These are phyloP conservation scores for Entomophthora muscae DNA, from an alignment of 371 early-diverging fungal species.

Conservation along the genomic window DNA sequence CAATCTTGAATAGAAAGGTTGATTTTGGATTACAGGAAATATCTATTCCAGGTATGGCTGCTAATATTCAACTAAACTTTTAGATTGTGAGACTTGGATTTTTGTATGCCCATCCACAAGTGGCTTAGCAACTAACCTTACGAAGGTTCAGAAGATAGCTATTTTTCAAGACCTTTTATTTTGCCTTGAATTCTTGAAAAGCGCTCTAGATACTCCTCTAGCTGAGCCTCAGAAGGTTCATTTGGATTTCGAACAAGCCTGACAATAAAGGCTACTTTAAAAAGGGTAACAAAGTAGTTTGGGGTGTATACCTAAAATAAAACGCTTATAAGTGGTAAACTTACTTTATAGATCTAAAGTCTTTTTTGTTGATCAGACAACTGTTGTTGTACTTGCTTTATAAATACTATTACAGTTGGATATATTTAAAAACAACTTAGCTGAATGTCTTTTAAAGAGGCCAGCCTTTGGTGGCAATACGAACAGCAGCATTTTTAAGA, in stretches of 20 bases:
- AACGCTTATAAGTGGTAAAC: neutral
- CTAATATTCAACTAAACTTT: neutral
- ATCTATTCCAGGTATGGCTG: neutral
- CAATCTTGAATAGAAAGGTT: neutral
- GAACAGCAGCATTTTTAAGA: neutral
- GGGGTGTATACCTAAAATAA: neutral
- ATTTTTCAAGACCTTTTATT: neutral
- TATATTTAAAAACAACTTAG: neutral
- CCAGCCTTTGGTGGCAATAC: neutral
- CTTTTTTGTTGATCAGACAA: neutral
- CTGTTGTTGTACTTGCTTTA: neutral
- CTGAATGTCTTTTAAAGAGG: neutral
- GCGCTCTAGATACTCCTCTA: neutral
- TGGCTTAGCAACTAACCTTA: neutral
- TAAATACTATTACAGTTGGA: neutral
- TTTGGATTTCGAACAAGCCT: too few species aligned
- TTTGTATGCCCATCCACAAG: neutral
- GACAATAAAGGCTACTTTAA: too few species aligned
- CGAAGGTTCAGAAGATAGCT: neutral
- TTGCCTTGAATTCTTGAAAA: neutral
- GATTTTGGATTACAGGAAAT: neutral
- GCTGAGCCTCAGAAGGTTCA: too few species aligned
- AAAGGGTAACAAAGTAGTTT: neutral
- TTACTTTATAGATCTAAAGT: neutral
- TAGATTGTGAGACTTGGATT: neutral